Evolutionary conservation across 257 asterid species (phyloP), one percentile per base, ranked within the genome.

Genomic region (Capsicum rhomboideum): DNA sequence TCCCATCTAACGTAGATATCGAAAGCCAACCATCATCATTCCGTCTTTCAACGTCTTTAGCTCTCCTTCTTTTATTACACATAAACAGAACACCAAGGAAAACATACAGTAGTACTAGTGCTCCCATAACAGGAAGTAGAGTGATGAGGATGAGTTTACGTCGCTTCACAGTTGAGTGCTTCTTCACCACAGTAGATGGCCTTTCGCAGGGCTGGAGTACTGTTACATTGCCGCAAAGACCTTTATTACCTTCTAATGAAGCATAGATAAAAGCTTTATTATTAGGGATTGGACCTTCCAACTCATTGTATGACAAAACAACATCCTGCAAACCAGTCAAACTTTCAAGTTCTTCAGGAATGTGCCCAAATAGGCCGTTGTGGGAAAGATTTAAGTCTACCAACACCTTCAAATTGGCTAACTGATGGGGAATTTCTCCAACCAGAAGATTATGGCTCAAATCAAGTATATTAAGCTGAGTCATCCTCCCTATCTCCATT

Each of bases 171-270:
- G 12, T 4, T 82, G 63, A 18, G 18, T 68, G 18, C 10, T 34
- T 68, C 28, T 34, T 68, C 50, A 68, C 77, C 50, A 68, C 3
- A 10, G 8, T 28, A 58, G 63, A 26, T 7, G 63, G 29, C 13
- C 7, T 52, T 56, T 40, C 13, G 34, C 82, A 83, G 4, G 34
- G 74, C 4, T 9, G 50, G 10, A 55, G 3, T 21, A 82, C 82
- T 13, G n/a, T 14, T 40, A 72, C 59, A 71, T 83, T 72, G 29
- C 75, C 80, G 5, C 86, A 84, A 61, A 78, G 40, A 34, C 55
- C 86, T 84, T 64, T 78, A 31, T 84, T 84, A 10, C 58, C 71
- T 6, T 66, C 40, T 1, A 84, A 23, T 49, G 83, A 52, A 11
- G 78, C 71, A 20, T 78, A 64, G 1, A 20, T 28, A 64, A 63